phyloP scores from a whole-genome alignment of 1,284 basidiomycete genomes.

The Salmacisia buchloeana region DNA sequence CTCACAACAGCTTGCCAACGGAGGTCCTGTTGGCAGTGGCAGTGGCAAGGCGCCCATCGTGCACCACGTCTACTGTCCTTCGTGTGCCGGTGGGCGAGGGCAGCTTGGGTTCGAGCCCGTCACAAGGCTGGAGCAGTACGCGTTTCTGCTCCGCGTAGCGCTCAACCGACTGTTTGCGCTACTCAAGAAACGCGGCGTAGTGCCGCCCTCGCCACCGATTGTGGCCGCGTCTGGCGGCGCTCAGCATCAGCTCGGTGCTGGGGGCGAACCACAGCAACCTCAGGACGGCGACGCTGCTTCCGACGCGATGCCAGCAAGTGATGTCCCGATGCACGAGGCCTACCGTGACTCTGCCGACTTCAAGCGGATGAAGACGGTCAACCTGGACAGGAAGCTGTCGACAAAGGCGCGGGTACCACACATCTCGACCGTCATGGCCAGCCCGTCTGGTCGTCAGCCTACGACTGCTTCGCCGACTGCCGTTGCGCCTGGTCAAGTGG shows the following conservation, averaged over 20 bases:
- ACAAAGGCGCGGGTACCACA: constrained; percentile 85
- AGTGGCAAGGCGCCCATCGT: not conserved
- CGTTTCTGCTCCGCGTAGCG: constrained; percentile 92
- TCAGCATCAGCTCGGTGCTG: not conserved
- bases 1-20: too few species aligned
- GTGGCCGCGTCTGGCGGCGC: constrained; percentile 3
- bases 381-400: constrained; percentile 84
- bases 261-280: not conserved
- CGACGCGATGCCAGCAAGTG: not conserved
- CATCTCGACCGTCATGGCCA: constrained; percentile 90
- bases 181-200: constrained; percentile 83
- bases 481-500: not conserved
- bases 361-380: constrained; percentile 81
- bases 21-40: too few species aligned
- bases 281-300: not conserved
- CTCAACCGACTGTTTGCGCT: constrained; percentile 83
- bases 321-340: constrained; percentile 49
- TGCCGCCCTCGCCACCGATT: constrained; percentile 63
- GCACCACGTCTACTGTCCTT: constrained; percentile 59
- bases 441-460: constrained; percentile 62
- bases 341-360: constrained; percentile 83
- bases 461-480: not conserved
- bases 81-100: not conserved
- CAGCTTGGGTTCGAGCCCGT: constrained; percentile 75
- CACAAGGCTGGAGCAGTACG: constrained; percentile 92